A percentile compares a stretch with the other conserved stretches of the same genome.
phyloP scores from a whole-genome alignment of 441 rosid genomes.

The Erodium trifolium region DNA sequence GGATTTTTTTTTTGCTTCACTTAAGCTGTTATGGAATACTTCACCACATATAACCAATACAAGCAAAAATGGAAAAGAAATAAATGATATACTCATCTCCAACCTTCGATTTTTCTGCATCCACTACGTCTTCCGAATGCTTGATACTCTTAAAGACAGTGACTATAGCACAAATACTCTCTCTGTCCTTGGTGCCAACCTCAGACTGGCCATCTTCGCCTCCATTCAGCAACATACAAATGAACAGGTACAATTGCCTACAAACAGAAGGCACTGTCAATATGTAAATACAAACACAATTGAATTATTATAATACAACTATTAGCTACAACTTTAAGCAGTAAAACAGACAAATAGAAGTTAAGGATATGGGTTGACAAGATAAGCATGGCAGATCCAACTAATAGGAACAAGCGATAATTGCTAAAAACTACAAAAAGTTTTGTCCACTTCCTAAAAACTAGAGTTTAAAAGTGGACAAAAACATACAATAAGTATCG shows the following conservation, averaged over 20 bases:
- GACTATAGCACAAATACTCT: conserved; percentile 43
- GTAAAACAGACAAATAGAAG: too few relatives aligned
- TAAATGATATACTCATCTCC: conserved; percentile 15
- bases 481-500: too few relatives aligned
- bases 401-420: too few relatives aligned
- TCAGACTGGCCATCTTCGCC: conserved; percentile 84
- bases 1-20: neutral
- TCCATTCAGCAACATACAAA: conserved; percentile 67
- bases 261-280: conserved; percentile 19
- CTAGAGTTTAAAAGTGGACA: too few relatives aligned
- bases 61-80: neutral
- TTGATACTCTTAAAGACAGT: conserved; percentile 60
- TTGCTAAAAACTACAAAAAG: too few relatives aligned
- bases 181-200: conserved; percentile 51
- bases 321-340: too few relatives aligned
- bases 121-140: conserved; percentile 69
- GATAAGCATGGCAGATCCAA: too few relatives aligned
- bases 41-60: neutral
- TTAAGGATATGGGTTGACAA: too few relatives aligned
- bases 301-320: too few relatives aligned
- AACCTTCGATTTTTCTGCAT: conserved; percentile 78
- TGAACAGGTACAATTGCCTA: conserved; percentile 66
- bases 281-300: too few relatives aligned
- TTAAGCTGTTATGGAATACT: neutral
- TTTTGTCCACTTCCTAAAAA: too few relatives aligned